phyloP scores from a whole-genome alignment of 176 grass and related monocot species.

The Rhynchospora breviuscula region DNA sequence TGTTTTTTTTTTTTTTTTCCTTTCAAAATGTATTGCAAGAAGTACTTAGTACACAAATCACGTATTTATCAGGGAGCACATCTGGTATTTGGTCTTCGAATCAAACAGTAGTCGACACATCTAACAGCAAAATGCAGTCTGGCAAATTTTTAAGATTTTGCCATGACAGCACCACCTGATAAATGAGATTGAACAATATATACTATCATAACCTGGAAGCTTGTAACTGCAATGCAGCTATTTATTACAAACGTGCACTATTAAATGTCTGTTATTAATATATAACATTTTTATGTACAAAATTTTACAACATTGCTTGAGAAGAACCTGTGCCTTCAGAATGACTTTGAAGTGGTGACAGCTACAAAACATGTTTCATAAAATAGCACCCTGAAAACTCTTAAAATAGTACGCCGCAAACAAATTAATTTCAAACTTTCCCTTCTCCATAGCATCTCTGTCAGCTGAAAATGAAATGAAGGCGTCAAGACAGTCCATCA shows the following conservation, averaged over 20 bases:
- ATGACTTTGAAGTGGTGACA: neutral
- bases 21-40: neutral
- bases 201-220: neutral
- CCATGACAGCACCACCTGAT: neutral
- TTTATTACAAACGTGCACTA: slow-evolving; percentile 6
- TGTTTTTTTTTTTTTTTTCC: too few relatives aligned
- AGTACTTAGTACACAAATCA: neutral
- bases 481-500: neutral
- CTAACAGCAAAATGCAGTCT: too few relatives aligned
- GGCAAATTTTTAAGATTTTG: neutral
- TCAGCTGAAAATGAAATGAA: neutral
- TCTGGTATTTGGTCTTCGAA: neutral
- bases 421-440: neutral
- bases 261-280: neutral
- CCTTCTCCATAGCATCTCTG: neutral
- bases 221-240: neutral
- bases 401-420: neutral
- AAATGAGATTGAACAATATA: neutral
- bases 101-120: neutral
- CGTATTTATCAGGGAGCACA: neutral
- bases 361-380: neutral
- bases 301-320: neutral
- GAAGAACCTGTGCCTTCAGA: neutral
- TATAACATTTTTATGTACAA: neutral
- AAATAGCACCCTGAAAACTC: neutral